Conservation (phyloP, 2,329 filamentous ascomycete genomes). For the Aspergillus brunneoviolaceus region DNA sequence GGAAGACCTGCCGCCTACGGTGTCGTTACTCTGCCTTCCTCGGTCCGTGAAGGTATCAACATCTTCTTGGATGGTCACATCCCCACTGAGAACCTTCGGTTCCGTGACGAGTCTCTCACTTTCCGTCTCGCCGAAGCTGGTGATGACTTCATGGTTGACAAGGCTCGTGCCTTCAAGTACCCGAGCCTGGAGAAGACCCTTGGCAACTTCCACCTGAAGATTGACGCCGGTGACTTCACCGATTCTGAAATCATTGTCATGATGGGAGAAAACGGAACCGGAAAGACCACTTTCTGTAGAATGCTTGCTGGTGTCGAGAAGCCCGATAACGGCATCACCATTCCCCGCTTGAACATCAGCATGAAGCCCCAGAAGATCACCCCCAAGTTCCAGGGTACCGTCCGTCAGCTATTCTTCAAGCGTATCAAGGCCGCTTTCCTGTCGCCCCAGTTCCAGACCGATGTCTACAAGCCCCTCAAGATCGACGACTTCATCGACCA, state of each 20-base stretch:
- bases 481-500: slow-evolving; percentile 99
- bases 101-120: slow-evolving; percentile 93
- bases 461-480: slow-evolving; percentile 99
- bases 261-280: slow-evolving; percentile 99
- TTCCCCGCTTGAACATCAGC: slow-evolving; percentile 94
- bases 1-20: slow-evolving; percentile 94
- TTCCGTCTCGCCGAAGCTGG: slow-evolving; percentile 90
- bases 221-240: slow-evolving; percentile 84
- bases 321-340: slow-evolving; percentile 73
- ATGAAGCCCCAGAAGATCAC: slow-evolving; percentile 99
- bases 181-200: slow-evolving; percentile 91
- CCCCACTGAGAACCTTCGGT: slow-evolving; percentile 95
- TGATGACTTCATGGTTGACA: slow-evolving; percentile 85
- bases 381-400: slow-evolving; percentile 94
- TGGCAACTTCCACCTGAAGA: slow-evolving; percentile 78
- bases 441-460: slow-evolving; percentile 97
- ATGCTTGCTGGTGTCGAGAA: slow-evolving; percentile 91
- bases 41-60: slow-evolving; percentile 98
- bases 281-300: slow-evolving; percentile 98
- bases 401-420: slow-evolving; percentile 98
- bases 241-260: slow-evolving; percentile 99
- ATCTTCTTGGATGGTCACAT: slow-evolving; percentile 99
- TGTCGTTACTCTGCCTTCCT: slow-evolving; percentile 93
- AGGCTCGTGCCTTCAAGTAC: slow-evolving; percentile 80
- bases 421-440: slow-evolving; percentile 97